Percentiles rank a stretch among this genome's conserved stretches.
Conservation (phyloP, 208 protist species). For the Trichomonas vaginalis region DNA sequence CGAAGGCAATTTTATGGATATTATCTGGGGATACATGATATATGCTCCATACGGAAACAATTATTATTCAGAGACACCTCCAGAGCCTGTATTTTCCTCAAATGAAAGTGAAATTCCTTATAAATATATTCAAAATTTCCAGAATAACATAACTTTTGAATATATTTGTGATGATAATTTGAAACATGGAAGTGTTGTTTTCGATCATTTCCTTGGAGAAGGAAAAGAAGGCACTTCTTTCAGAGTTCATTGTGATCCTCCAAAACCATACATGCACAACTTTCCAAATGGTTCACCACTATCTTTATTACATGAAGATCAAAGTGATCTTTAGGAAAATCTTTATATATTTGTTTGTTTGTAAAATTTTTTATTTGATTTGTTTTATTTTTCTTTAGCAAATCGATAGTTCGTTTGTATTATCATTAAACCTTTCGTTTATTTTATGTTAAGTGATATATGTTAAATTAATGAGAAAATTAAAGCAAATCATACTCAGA, state of each 20-base stretch:
- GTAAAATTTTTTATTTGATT: too few relatives aligned
- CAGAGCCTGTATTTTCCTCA: neutral
- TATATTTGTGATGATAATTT: neutral
- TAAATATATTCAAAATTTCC: neutral
- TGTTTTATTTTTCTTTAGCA: too few relatives aligned
- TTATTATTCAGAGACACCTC: neutral
- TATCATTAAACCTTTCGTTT: too few relatives aligned
- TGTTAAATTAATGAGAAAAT: too few relatives aligned
- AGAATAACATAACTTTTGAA: neutral
- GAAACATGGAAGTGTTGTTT: neutral
- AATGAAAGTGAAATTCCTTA: neutral
- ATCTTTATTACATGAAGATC: neutral
- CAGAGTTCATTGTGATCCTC: neutral
- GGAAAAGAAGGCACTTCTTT: neutral
- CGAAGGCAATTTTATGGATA: neutral
- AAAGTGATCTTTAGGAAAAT: neutral
- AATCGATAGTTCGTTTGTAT: too few relatives aligned
- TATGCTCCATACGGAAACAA: neutral
- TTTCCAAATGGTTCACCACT: neutral
- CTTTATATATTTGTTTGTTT: too few relatives aligned
- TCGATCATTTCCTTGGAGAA: neutral
- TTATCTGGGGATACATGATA: neutral
- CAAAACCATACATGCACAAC: neutral
- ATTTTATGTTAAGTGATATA: too few relatives aligned
- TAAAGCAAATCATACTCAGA: too few relatives aligned